Conservation (phyloP, 2,329 filamentous ascomycete genomes). For the Trichoderma sp. region DNA sequence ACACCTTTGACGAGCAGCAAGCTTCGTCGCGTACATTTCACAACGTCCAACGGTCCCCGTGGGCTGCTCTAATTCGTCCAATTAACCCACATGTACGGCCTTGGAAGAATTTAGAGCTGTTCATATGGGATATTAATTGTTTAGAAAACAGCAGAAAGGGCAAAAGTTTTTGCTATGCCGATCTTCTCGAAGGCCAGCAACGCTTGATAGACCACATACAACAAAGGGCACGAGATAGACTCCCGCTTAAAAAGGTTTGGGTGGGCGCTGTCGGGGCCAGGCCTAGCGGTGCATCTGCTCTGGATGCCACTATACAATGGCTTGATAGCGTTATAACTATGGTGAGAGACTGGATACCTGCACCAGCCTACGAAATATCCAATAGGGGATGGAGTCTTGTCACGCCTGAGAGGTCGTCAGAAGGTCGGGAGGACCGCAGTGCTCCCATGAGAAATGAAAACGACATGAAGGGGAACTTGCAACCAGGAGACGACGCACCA, state of each 20-base stretch:
- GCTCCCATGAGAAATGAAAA: slow-evolving; percentile 3
- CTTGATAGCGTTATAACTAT: slow-evolving; percentile 35
- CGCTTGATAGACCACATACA: slow-evolving; percentile 40
- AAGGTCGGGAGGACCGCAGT: background rate
- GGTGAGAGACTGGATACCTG: slow-evolving; percentile 37
- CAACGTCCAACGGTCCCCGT: slow-evolving; percentile 42
- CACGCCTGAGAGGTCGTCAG: slow-evolving; percentile 12
- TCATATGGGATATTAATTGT: slow-evolving; percentile 52
- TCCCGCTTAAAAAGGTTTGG: slow-evolving; percentile 45
- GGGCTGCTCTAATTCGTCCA: slow-evolving; percentile 50
- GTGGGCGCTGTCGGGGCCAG: slow-evolving; percentile 37
- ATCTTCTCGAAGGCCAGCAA: slow-evolving; percentile 47
- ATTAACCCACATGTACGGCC: slow-evolving; percentile 35
- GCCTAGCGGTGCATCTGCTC: slow-evolving; percentile 28
- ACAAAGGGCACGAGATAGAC: slow-evolving; percentile 27
- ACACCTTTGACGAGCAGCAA: slow-evolving; percentile 44
- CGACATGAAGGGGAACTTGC: slow-evolving; percentile 24
- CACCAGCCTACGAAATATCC: slow-evolving; percentile 28
- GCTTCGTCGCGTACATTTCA: slow-evolving; percentile 24
- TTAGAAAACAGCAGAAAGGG: slow-evolving; percentile 26
- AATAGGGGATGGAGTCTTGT: slow-evolving; percentile 41
- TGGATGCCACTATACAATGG: slow-evolving; percentile 44
- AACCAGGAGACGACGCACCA: slow-evolving; percentile 21
- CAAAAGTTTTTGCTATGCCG: slow-evolving; percentile 27
- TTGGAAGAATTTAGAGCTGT: slow-evolving; percentile 42